Evolutionary conservation across 1,284 basidiomycete genomes (phyloP).

Genomic region (Boletus coffeatus): DNA sequence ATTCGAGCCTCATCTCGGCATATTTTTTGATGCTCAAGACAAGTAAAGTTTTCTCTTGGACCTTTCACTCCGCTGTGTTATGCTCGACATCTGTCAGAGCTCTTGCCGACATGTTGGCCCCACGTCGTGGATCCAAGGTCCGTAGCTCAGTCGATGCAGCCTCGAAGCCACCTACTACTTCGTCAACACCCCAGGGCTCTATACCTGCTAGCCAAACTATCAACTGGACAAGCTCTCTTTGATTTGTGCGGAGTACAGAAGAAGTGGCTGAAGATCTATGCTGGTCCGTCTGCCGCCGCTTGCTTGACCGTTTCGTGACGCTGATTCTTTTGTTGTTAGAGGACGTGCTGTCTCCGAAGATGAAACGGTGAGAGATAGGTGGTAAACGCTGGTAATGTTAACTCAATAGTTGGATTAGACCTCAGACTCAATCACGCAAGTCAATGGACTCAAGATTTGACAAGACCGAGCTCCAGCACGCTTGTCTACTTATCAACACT

Average conservation of each 20-base stretch:
- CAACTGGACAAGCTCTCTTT: constrained; percentile 76
- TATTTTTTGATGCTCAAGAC: constrained; percentile 97
- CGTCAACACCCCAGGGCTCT: constrained; percentile 36
- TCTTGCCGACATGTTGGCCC: constrained; percentile 75
- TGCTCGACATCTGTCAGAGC: constrained; percentile 40
- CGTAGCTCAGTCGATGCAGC: constrained; percentile 61
- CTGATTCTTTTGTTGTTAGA: constrained; percentile 40
- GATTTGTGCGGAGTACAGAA: constrained; percentile 78
- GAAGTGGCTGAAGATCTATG: constrained; percentile 94
- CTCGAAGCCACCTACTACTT: constrained; percentile 22
- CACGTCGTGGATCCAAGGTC: constrained; percentile 61
- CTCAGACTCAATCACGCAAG: constrained; percentile 44
- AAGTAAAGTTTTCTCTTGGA: constrained; percentile 43
- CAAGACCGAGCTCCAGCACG: constrained; percentile 67
- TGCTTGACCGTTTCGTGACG: not conserved
- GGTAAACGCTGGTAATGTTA: not conserved
- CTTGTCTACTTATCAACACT: constrained; percentile 89
- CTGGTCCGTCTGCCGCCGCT: constrained; percentile 49
- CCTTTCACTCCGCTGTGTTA: not conserved
- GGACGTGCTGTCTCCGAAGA: constrained; percentile 72
- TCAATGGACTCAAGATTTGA: constrained; percentile 79
- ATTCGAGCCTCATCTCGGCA: constrained; percentile 88
- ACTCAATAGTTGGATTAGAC: constrained; percentile 25
- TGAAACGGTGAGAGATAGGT: constrained; percentile 52
- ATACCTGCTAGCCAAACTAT: constrained; percentile 59